Conservation (phyloP, 192 early-diverging fungal species). For the Diversispora epigaea region DNA sequence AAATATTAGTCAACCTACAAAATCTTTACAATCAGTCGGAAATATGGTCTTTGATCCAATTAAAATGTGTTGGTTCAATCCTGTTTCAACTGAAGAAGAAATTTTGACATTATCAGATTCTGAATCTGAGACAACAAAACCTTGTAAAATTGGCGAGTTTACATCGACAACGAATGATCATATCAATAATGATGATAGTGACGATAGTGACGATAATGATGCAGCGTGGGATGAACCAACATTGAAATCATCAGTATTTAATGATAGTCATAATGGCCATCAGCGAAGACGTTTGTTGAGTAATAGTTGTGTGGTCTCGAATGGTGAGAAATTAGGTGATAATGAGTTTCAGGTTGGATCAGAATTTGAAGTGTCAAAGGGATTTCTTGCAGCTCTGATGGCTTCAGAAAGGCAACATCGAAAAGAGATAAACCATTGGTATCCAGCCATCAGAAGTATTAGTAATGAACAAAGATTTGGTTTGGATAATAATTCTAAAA, state of each 20-base stretch:
- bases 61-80: constrained; percentile 18
- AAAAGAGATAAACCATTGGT: constrained; percentile 28
- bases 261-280: constrained; percentile 6
- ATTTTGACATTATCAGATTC: constrained; percentile 13
- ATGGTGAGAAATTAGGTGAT: not conserved
- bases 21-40: constrained; percentile 12
- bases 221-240: not conserved
- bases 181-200: not conserved
- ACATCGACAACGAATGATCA: no score
- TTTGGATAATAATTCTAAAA: not conserved
- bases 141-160: no score
- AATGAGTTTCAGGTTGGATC: constrained; percentile 24
- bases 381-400: constrained; percentile 22
- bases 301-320: not conserved
- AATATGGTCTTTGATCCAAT: constrained; percentile 26
- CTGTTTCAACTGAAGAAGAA: constrained; percentile 6
- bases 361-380: constrained; percentile 28
- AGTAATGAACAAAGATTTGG: constrained; percentile 32
- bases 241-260: not conserved
- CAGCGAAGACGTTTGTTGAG: not conserved
- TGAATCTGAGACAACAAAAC: constrained; percentile 1
- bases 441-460: constrained; percentile 14
- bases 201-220: not conserved
- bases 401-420: constrained; percentile 30
- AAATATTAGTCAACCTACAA: not conserved